Evolutionary conservation across 768 basidiomycete species (phyloP).

Genomic region (Chalciporus pseudorubinellus): DNA sequence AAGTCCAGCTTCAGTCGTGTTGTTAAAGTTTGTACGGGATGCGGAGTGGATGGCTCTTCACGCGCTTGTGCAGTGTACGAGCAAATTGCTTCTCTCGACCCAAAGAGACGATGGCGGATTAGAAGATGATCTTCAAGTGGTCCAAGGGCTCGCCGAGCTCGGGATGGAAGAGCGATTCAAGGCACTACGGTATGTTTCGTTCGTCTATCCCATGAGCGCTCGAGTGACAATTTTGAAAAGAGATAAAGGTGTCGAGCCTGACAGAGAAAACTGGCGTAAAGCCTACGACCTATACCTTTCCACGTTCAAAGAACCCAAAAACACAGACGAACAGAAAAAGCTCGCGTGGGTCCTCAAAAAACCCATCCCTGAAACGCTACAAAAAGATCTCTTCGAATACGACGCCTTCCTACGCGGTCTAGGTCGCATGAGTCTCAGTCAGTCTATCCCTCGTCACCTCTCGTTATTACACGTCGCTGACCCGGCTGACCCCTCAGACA

Average conservation of each 20-base stretch:
- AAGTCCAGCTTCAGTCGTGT: conserved; percentile 64
- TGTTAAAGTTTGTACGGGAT: conserved; percentile 59
- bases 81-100: conserved; percentile 55
- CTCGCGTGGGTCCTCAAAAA: conserved; percentile 54
- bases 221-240: conserved; percentile 25
- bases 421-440: conserved; percentile 80
- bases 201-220: neutral
- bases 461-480: too few species aligned
- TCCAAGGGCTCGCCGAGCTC: conserved; percentile 65
- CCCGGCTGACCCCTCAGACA: conserved; percentile 46
- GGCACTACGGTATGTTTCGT: conserved; percentile 13
- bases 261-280: conserved; percentile 64
- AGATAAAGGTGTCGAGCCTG: conserved; percentile 48
- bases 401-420: conserved; percentile 70
- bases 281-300: conserved; percentile 56
- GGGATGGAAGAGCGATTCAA: conserved; percentile 70
- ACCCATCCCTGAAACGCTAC: conserved; percentile 45
- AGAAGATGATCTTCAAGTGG: conserved; percentile 50
- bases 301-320: conserved; percentile 61
- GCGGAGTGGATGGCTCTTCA: conserved; percentile 69
- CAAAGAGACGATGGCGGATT: conserved; percentile 40
- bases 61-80: conserved; percentile 66
- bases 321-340: conserved; percentile 51
- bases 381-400: conserved; percentile 66
- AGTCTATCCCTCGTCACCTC: conserved; percentile 37